A percentile compares a stretch with the other conserved stretches of the same genome.
Conservation (phyloP, 306 rosid species). For the Casuarina glauca region DNA sequence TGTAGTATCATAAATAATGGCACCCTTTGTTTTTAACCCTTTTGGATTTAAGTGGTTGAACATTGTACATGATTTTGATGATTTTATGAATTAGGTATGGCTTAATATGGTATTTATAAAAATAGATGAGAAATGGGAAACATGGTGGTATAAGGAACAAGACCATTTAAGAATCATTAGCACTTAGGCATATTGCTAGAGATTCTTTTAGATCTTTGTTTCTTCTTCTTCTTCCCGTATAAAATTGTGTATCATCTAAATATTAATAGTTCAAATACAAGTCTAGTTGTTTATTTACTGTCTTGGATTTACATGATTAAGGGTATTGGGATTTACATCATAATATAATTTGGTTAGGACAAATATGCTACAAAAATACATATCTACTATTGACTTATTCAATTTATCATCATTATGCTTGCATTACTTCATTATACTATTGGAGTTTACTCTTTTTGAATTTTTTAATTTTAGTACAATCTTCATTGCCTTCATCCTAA, state of each 20-base stretch:
- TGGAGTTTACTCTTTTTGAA: constrained; percentile 52
- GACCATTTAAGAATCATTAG: constrained; percentile 88
- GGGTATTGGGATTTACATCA: constrained; percentile 63
- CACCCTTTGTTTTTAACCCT: constrained; percentile 90
- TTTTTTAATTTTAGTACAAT: constrained; percentile 64
- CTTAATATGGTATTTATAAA: constrained; percentile 65
- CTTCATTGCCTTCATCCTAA: constrained; percentile 78
- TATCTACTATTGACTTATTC: constrained; percentile 75
- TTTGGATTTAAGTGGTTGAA: constrained; percentile 98
- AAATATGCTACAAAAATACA: constrained; percentile 79
- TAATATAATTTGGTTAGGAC: constrained; percentile 64
- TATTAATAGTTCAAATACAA: constrained; percentile 35
- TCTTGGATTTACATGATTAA: constrained; percentile 81
- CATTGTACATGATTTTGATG: constrained; percentile 86
- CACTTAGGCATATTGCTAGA: constrained; percentile 94
- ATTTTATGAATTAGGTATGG: constrained; percentile 85
- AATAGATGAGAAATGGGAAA: constrained; percentile 85
- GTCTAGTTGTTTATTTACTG: constrained; percentile 77
- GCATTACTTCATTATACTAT: constrained; percentile 55
- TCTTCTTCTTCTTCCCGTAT: constrained; percentile 98
- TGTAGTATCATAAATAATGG: constrained; percentile 88
- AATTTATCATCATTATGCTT: constrained; percentile 63
- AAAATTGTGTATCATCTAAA: constrained; percentile 83
- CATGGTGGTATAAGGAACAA: constrained; percentile 96
- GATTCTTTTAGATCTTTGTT: constrained; percentile 84